These are phyloP conservation scores for Lactarius sp. DNA, from an alignment of 768 basidiomycete genomes.

Conservation along the genomic window DNA sequence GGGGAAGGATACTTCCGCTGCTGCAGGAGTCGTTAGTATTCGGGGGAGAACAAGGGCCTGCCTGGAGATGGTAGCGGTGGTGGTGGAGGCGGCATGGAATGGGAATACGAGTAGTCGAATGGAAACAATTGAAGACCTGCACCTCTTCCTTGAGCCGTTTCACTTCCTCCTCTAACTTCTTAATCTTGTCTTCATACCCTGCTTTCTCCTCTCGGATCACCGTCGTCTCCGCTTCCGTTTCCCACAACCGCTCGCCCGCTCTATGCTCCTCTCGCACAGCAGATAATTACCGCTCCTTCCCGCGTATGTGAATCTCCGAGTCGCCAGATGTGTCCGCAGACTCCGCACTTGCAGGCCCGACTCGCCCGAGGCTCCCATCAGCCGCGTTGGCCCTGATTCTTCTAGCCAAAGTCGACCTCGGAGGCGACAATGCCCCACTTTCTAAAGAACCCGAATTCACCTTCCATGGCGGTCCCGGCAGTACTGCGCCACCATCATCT, in stretches of 20 bases:
- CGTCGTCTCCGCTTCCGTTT: conserved; percentile 36
- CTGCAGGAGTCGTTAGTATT: conserved; percentile 28
- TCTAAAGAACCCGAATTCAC: conserved; percentile 24
- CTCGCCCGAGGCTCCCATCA: neutral
- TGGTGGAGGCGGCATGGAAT: conserved; percentile 17
- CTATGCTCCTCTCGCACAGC: conserved; percentile 51
- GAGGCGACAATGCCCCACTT: neutral
- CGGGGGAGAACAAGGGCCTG: conserved; percentile 1
- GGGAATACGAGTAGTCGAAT: conserved; percentile 5
- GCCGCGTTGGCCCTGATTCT: neutral
- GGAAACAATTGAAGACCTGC: neutral
- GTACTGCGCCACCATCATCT: neutral
- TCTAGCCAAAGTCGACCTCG: neutral
- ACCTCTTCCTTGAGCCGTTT: conserved; percentile 55
- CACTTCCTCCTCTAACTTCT: conserved; percentile 63
- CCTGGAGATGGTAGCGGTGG: neutral
- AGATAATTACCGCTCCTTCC: conserved; percentile 59
- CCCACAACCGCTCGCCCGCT: conserved; percentile 39
- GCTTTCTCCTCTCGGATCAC: conserved; percentile 41
- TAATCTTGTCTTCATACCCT: conserved; percentile 59
- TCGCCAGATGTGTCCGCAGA: conserved; percentile 44
- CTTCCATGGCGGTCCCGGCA: too few species aligned
- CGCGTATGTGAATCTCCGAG: conserved; percentile 46
- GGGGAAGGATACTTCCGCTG: conserved; percentile 42
- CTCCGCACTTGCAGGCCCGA: conserved; percentile 26